A percentile compares a stretch with the other conserved stretches of the same genome.
Conservation (phyloP, 2,329 filamentous ascomycete species). For the Sarocladium oryzae region DNA sequence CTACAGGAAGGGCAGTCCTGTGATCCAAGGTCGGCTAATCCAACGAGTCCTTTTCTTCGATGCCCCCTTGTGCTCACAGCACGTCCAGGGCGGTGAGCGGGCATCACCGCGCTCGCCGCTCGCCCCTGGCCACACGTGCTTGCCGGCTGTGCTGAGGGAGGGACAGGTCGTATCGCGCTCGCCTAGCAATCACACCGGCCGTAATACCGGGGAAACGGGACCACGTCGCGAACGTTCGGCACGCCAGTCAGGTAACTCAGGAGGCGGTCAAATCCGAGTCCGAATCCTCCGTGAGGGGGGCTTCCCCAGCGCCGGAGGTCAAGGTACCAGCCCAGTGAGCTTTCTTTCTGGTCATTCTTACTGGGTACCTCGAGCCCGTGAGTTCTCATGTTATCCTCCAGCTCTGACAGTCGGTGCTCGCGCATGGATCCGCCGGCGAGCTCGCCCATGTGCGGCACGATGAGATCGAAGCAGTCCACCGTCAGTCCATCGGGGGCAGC, state of each 20-base stretch:
- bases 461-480: slow-evolving; percentile 84
- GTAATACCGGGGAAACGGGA: slow-evolving; percentile 75
- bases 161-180: neutral
- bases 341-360: slow-evolving; percentile 21
- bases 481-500: slow-evolving; percentile 39
- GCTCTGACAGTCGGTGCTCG: slow-evolving; percentile 65
- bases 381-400: slow-evolving; percentile 64
- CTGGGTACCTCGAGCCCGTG: slow-evolving; percentile 49
- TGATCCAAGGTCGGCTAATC: neutral
- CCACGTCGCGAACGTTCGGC: slow-evolving; percentile 75
- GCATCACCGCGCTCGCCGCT: too few species aligned
- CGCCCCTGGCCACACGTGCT: too few species aligned
- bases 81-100: neutral
- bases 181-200: slow-evolving; percentile 31
- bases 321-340: slow-evolving; percentile 70
- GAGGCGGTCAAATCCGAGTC: slow-evolving; percentile 81
- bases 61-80: neutral
- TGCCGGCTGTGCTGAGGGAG: neutral
- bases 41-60: neutral
- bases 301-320: slow-evolving; percentile 88
- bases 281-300: slow-evolving; percentile 86
- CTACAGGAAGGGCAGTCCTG: neutral
- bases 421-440: slow-evolving; percentile 84
- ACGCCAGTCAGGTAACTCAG: slow-evolving; percentile 78
- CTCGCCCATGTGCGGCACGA: slow-evolving; percentile 81